These are phyloP conservation scores for Primulina eburnea DNA, from an alignment of 257 asterid species.

Conservation along the genomic window DNA sequence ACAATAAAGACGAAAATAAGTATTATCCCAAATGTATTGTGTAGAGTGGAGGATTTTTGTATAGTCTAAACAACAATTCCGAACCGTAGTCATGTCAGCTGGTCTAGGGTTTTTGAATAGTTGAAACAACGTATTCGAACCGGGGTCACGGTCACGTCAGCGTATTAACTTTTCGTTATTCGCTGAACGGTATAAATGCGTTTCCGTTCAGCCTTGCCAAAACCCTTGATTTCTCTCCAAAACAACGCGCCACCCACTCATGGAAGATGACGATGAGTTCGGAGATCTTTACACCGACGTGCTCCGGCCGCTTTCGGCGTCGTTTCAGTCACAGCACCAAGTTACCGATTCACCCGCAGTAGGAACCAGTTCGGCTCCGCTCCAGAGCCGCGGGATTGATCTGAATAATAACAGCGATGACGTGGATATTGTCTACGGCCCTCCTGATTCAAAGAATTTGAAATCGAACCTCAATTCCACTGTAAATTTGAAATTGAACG, in stretches of 20 bases:
- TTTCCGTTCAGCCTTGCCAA: conserved; percentile 17
- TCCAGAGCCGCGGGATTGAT: conserved; percentile 60
- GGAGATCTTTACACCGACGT: conserved; percentile 98
- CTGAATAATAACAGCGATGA: conserved; percentile 54
- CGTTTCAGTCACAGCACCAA: conserved; percentile 35
- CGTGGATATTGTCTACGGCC: conserved; percentile 44
- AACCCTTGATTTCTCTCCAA: conserved; percentile 24
- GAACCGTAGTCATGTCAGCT: too few species aligned
- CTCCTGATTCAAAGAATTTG: conserved; percentile 32
- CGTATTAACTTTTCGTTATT: too few species aligned
- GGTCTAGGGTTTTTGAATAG: too few species aligned
- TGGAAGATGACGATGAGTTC: conserved; percentile 98
- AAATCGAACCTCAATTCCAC: conserved; percentile 25
- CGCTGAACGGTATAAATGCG: too few species aligned
- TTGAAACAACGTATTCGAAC: too few species aligned
- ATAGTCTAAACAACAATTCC: too few species aligned
- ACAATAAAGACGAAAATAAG: too few species aligned
- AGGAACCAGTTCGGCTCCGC: conserved; percentile 26
- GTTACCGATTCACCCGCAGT: conserved; percentile 20
- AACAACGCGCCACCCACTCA: conserved; percentile 28
- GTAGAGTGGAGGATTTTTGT: too few species aligned
- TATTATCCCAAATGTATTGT: too few species aligned
- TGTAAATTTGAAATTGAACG: conserved; percentile 29
- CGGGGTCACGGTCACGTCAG: too few species aligned
- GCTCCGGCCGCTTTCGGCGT: conserved; percentile 54